A percentile compares a stretch with the other conserved stretches of the same genome.
Conservation (phyloP, 306 rosid genomes). For the Fragaria vesca region DNA sequence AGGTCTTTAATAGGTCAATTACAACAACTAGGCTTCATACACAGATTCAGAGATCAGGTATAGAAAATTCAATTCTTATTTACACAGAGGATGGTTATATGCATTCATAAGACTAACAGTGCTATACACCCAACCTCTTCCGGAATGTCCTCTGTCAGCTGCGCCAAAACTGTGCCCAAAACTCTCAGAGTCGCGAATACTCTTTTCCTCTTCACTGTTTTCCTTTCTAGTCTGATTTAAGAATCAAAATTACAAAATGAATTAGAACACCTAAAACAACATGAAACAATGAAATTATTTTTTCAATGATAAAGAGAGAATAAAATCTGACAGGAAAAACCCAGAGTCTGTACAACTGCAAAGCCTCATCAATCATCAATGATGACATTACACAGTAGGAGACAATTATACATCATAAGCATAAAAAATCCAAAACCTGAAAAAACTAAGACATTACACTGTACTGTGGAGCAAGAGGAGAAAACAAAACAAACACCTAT, state of each 20-base stretch:
- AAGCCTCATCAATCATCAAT: background rate
- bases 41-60: background rate
- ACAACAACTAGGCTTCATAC: background rate
- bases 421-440: background rate
- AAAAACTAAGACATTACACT: background rate
- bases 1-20: background rate
- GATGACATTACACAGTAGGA: background rate
- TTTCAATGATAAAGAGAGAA: background rate
- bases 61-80: background rate
- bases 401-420: background rate
- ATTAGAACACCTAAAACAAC: background rate
- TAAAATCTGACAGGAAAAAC: background rate
- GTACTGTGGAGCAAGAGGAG: background rate
- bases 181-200: conserved; percentile 86
- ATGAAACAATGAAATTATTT: background rate
- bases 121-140: conserved; percentile 63
- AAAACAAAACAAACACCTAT: background rate
- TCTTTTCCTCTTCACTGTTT: conserved; percentile 79
- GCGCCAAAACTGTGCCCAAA: conserved; percentile 75
- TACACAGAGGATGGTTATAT: background rate
- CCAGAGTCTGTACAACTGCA: background rate
- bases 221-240: conserved; percentile 74
- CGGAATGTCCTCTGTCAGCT: conserved; percentile 74
- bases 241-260: background rate
- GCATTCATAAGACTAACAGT: conserved; percentile 4